Evolutionary conservation across 164 flowering plant species (phyloP).

Genomic region (Annona cherimola): DNA sequence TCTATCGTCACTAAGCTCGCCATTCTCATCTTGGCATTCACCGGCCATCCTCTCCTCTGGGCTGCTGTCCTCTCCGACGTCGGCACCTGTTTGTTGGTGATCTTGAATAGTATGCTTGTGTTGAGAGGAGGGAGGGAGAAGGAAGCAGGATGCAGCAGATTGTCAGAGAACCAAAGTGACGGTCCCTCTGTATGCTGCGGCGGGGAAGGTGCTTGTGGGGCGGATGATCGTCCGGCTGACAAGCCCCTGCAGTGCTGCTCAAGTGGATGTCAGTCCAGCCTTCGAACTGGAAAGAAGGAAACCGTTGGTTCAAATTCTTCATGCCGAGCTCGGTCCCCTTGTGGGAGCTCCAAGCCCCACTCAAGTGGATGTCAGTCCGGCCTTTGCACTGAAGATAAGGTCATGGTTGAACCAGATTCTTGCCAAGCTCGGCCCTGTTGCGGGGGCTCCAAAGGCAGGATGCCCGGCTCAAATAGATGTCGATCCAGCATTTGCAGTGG

Average conservation of each 20-base stretch:
- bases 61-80: background rate
- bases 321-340: too few relatives aligned
- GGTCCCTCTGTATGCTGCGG: too few relatives aligned
- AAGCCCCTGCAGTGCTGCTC: constrained; percentile 11
- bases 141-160: background rate
- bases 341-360: too few relatives aligned
- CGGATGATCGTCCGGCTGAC: background rate
- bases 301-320: too few relatives aligned
- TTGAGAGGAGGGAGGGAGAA: background rate
- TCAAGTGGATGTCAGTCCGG: background rate
- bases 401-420: too few relatives aligned
- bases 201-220: too few relatives aligned
- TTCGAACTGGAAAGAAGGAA: too few relatives aligned
- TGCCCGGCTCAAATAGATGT: too few relatives aligned
- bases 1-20: background rate
- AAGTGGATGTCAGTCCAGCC: background rate
- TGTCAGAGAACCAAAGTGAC: background rate
- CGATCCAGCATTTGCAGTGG: too few relatives aligned
- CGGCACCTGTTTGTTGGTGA: background rate
- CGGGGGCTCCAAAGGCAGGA: too few relatives aligned
- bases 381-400: background rate
- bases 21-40: background rate
- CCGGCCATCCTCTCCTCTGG: background rate
- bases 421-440: too few relatives aligned
- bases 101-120: background rate